Percentiles rank a stretch among this genome's conserved stretches.
phyloP scores from a whole-genome alignment of 345 rosid genomes.

The thale cress (Arabidopsis thaliana) region TAIR10.1 NC_003076.8:883001-883500 shows the following conservation, averaged over 20 bases:
- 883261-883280: background rate
- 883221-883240: too few relatives aligned
- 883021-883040: background rate
- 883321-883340: background rate
- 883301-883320: too few relatives aligned
- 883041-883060: background rate
- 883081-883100: too few relatives aligned
- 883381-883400: background rate
- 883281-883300: background rate
- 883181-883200: too few relatives aligned
- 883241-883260: too few relatives aligned
- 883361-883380: background rate
- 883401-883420: background rate
- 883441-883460: slow-evolving; percentile 16
- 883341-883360: background rate
- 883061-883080: background rate
- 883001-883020: slow-evolving; percentile 7
- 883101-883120: background rate
- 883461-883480: background rate
- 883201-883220: background rate
- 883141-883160: background rate
- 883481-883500: slow-evolving; percentile 39
- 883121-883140: background rate
- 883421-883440: background rate
- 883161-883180: background rate